These are phyloP conservation scores for Chlorencoelia australis DNA, from an alignment of 2,329 filamentous ascomycete genomes.

Conservation along the genomic window DNA sequence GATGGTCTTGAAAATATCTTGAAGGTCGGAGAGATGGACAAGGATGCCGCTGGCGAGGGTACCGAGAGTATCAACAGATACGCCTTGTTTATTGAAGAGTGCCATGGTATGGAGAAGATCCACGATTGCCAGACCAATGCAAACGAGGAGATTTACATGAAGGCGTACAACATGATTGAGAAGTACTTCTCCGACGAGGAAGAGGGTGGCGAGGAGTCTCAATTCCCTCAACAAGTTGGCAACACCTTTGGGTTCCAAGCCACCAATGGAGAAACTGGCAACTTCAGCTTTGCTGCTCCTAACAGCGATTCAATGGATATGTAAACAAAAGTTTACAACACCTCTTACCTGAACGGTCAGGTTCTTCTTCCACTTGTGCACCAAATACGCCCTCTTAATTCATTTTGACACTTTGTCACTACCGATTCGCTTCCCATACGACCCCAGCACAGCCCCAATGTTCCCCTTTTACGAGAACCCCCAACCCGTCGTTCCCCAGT, in stretches of 20 bases:
- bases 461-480: constrained; percentile 12
- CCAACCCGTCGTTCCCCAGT: constrained; percentile 8
- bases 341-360: constrained; percentile 11
- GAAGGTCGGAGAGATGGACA: constrained; percentile 98
- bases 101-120: constrained; percentile 99
- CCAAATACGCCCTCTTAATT: constrained; percentile 21
- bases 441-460: constrained; percentile 7
- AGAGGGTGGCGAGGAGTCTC: constrained; percentile 67
- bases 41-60: constrained; percentile 70
- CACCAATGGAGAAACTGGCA: constrained; percentile 62
- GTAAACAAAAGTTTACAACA: constrained; percentile 34
- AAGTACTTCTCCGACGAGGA: constrained; percentile 99
- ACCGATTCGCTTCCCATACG: constrained; percentile 6
- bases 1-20: constrained; percentile 98
- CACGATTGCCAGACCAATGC: constrained; percentile 99
- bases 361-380: constrained; percentile 10
- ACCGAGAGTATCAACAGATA: constrained; percentile 86
- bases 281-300: constrained; percentile 90
- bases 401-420: constrained; percentile 16
- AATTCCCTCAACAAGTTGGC: constrained; percentile 52
- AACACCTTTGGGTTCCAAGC: constrained; percentile 73
- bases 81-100: constrained; percentile 96
- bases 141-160: constrained; percentile 99
- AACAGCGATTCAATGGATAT: constrained; percentile 66
- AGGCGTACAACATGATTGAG: constrained; percentile 99